Evolutionary conservation across 2,329 filamentous ascomycete species (phyloP).

Genomic region (Tricladium varicosporioides): DNA sequence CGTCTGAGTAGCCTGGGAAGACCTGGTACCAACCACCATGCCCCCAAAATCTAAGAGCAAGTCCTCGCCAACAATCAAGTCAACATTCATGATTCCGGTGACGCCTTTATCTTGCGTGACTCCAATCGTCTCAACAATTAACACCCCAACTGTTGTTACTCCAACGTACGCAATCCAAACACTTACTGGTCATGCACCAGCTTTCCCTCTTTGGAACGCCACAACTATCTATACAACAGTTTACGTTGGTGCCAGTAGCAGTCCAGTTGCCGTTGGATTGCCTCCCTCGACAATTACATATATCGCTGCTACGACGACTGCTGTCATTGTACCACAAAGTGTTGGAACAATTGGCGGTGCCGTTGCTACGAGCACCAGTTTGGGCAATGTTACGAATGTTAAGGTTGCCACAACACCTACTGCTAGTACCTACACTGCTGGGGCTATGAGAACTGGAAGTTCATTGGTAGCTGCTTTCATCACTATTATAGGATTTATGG

Average conservation of each 20-base stretch:
- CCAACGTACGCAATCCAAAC: constrained; percentile 18
- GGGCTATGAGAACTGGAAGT: too few relatives aligned
- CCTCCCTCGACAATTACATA: too few relatives aligned
- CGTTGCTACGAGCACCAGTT: too few relatives aligned
- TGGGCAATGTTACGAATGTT: too few relatives aligned
- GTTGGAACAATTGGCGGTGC: too few relatives aligned
- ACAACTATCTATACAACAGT: background rate
- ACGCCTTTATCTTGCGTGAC: constrained; percentile 6
- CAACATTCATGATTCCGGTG: constrained; percentile 1
- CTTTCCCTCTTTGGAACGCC: constrained; percentile 18
- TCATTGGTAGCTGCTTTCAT: too few relatives aligned
- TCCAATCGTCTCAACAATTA: constrained; percentile 11
- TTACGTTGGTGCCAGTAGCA: background rate
- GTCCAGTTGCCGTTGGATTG: background rate
- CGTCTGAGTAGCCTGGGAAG: too few relatives aligned
- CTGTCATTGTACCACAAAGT: too few relatives aligned
- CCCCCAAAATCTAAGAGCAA: background rate
- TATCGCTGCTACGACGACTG: too few relatives aligned
- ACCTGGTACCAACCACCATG: background rate
- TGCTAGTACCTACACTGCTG: too few relatives aligned
- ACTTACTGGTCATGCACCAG: constrained; percentile 8
- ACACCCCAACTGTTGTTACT: constrained; percentile 11
- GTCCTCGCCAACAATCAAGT: background rate
- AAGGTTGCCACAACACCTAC: too few relatives aligned
- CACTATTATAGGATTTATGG: too few relatives aligned